Evolutionary conservation across 2,329 filamentous ascomycete genomes (phyloP).

Genomic region (Emmonsiellopsis sp.): DNA sequence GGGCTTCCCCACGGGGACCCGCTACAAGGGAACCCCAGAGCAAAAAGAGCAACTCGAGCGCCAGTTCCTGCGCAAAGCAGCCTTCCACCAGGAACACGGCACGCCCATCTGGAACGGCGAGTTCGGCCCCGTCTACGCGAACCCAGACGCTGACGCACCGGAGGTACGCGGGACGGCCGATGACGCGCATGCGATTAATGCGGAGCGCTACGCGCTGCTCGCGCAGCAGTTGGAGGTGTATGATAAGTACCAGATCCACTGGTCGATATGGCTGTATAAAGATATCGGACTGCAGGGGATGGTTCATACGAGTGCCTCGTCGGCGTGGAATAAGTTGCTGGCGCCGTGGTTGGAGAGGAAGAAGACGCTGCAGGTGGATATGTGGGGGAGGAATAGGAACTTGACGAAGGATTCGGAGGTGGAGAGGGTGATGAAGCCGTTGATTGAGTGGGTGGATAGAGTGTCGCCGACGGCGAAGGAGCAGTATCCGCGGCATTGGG

Average conservation of each 20-base stretch:
- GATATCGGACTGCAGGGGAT: slow-evolving; percentile 51
- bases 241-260: slow-evolving; percentile 43
- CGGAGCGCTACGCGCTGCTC: slow-evolving; percentile 38
- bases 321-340: slow-evolving; percentile 45
- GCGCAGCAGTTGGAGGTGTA: slow-evolving; percentile 45
- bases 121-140: slow-evolving; percentile 38
- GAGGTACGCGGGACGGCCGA: neutral
- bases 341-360: slow-evolving; percentile 50
- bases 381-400: slow-evolving; percentile 39
- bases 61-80: slow-evolving; percentile 39
- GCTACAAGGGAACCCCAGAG: slow-evolving; percentile 33
- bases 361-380: slow-evolving; percentile 43
- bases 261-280: slow-evolving; percentile 55
- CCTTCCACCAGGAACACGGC: slow-evolving; percentile 36
- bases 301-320: slow-evolving; percentile 41
- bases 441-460: slow-evolving; percentile 38
- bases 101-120: slow-evolving; percentile 46
- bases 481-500: slow-evolving; percentile 43
- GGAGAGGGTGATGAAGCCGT: slow-evolving; percentile 34
- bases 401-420: slow-evolving; percentile 29
- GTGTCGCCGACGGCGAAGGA: slow-evolving; percentile 33
- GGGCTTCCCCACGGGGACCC: slow-evolving; percentile 34
- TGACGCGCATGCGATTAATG: slow-evolving; percentile 32
- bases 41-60: slow-evolving; percentile 34
- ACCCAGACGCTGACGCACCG: slow-evolving; percentile 14